A percentile compares a stretch with the other conserved stretches of the same genome.
These are phyloP conservation scores for Thamnidium elegans DNA, from an alignment of 192 early-diverging fungal genomes.

Conservation along the genomic window DNA sequence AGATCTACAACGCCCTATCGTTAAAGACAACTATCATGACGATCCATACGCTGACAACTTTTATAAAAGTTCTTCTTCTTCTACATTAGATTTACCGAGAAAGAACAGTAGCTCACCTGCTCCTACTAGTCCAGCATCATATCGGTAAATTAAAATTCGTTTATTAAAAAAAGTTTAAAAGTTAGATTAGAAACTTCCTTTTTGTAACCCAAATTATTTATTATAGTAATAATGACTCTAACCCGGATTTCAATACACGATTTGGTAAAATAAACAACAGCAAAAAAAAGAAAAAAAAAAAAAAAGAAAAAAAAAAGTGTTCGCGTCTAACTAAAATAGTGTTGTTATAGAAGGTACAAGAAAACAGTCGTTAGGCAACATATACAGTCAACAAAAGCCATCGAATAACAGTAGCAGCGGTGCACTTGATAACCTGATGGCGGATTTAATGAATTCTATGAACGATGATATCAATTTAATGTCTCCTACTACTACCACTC, in stretches of 20 bases:
- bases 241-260: conserved; percentile 4
- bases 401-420: conserved; percentile 13
- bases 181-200: too few relatives aligned
- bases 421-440: conserved; percentile 33
- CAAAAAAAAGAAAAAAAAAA: neutral
- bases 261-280: conserved; percentile 8
- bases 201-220: too few relatives aligned
- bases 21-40: neutral
- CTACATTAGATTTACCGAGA: conserved; percentile 13
- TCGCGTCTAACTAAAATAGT: neutral
- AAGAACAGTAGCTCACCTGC: conserved; percentile 15
- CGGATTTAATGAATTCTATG: conserved; percentile 33
- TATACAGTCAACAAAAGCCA: neutral
- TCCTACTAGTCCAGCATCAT: conserved; percentile 8
- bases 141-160: conserved; percentile 1
- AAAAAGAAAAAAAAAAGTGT: neutral
- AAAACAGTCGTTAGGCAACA: conserved; percentile 13
- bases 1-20: neutral
- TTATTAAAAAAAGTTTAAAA: too few relatives aligned
- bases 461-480: conserved; percentile 15
- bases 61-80: conserved; percentile 2
- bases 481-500: neutral
- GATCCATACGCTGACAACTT: neutral
- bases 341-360: conserved; percentile 6
- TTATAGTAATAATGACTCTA: conserved; percentile 7